A percentile compares a stretch with the other conserved stretches of the same genome.
Evolutionary conservation across 345 rosid species (phyloP).

Genomic region (Firmiana major): DNA sequence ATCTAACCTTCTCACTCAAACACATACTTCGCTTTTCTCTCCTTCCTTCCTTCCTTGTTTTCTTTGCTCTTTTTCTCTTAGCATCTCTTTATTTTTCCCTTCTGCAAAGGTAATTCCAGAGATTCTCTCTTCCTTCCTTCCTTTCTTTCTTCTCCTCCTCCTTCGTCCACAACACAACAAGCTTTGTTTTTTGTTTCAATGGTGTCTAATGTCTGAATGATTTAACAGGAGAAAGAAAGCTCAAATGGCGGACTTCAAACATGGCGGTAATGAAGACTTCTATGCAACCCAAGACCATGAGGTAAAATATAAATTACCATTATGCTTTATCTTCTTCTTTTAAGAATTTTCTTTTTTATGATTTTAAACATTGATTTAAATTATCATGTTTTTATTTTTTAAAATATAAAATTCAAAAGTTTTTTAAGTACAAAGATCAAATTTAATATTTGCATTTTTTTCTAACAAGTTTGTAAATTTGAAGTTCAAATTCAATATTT

Average conservation of each 20-base stretch:
- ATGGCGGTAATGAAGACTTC: constrained; percentile 28
- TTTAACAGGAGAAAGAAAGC: constrained; percentile 12
- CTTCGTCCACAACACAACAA: too few relatives aligned
- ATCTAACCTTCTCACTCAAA: constrained; percentile 35
- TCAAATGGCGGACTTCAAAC: constrained; percentile 46
- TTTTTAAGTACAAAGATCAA: too few relatives aligned
- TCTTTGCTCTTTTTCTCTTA: background rate
- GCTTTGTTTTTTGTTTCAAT: background rate
- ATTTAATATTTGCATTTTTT: too few relatives aligned
- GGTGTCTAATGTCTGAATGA: background rate
- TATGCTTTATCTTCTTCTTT: too few relatives aligned
- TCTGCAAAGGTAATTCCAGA: constrained; percentile 35
- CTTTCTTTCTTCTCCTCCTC: background rate
- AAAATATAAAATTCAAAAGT: too few relatives aligned
- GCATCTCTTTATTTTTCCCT: constrained; percentile 31
- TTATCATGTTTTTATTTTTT: too few relatives aligned
- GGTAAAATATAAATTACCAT: constrained; percentile 17
- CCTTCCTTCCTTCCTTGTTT: background rate
- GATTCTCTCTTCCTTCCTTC: constrained; percentile 11
- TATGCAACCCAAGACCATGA: constrained; percentile 36
- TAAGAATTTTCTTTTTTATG: too few relatives aligned
- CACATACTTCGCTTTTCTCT: background rate
- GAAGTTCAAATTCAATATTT: too few relatives aligned
- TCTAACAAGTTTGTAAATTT: too few relatives aligned
- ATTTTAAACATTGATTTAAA: too few relatives aligned